Evolutionary conservation across 306 rosid species (phyloP), one percentile per base, ranked within the genome.

Genomic region (Dicorynia guianensis): DNA sequence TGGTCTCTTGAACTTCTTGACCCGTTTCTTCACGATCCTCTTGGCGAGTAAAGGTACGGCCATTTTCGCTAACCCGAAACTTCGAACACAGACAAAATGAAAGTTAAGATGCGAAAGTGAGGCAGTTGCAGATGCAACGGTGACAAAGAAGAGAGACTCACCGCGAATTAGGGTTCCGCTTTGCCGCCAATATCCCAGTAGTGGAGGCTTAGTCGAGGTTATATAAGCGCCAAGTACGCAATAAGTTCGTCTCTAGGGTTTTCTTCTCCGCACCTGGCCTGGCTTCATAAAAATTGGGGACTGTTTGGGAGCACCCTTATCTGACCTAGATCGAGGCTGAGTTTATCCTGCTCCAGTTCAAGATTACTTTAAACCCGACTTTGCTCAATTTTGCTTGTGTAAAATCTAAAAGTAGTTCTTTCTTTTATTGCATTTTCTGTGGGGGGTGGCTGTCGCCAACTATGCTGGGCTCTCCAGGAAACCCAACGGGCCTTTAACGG

Each of bases 21-120:
- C 86, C 81, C 92, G 64, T 87, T 90, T 90, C 92, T 90, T 90
- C 64, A 83, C 90, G 50, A 90, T 79, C 79, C 81, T 67, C 86
- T 90, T 87, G 59, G 88, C 58, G 73, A 87, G 79, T 81, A 90
- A 72, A 43, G 96, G 92, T 2, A 90, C 96, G 35, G 90, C 92
- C 96, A 90, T 72, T 33, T 57, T 36, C 1, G 17, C 74, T 68
- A 35, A 50, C 61, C 74, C 15, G 35, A 4, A 8, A 19, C 5
- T 72, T 33, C 15, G 35, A 18, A 47, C 55, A 0, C 0, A 1
- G 5, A 12, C 39, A 34, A 15, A 8, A 12, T 0, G 9, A 11
- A 4, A 53, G 7, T 7, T 7, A 6, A 42, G 2, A 3, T 64
- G 36, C 3, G 11, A 64, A 40, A 63, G 36, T 40, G 9, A 14